Conservation (phyloP, 352 stramenopile genomes). For the Phytopythium ostracodes region DNA sequence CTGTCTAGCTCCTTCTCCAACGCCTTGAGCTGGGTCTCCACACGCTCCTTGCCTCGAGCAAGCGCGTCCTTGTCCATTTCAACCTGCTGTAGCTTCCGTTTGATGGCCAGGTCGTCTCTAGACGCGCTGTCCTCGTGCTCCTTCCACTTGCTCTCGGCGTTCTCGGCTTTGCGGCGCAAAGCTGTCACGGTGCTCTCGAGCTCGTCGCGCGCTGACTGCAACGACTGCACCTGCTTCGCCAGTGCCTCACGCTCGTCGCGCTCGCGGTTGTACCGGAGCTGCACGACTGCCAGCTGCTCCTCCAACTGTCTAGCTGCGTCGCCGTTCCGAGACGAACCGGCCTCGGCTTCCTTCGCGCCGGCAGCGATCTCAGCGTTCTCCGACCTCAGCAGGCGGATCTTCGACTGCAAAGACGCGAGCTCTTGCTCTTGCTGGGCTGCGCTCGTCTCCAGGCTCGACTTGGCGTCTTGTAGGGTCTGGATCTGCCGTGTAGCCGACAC, state of each 20-base stretch:
- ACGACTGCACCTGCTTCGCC: constrained; percentile 9
- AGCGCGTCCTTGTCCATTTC: constrained; percentile 22
- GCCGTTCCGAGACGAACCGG: constrained; percentile 14
- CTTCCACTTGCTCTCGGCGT: constrained; percentile 17
- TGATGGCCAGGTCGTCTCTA: constrained; percentile 23
- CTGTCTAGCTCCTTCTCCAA: constrained; percentile 26
- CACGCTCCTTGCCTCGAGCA: constrained; percentile 20
- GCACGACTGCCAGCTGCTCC: constrained; percentile 6
- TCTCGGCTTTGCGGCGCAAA: constrained; percentile 16
- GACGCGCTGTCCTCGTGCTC: constrained; percentile 7
- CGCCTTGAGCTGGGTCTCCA: constrained; percentile 23
- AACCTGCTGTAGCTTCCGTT: constrained; percentile 36
- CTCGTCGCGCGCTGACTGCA: constrained; percentile 12
- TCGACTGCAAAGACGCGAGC: constrained; percentile 18
- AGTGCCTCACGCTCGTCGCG: constrained; percentile 14
- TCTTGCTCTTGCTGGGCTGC: constrained; percentile 19
- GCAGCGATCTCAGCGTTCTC: constrained; percentile 26
- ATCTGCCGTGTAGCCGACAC: constrained; percentile 18
- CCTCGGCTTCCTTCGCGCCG: constrained; percentile 18
- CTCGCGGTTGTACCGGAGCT: constrained; percentile 15
- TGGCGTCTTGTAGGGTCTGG: constrained; percentile 19
- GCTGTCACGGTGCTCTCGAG: constrained; percentile 9
- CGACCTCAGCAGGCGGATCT: constrained; percentile 19
- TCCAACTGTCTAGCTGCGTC: constrained; percentile 17
- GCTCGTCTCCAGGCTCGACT: constrained; percentile 19